phyloP scores from a whole-genome alignment of 2,329 filamentous ascomycete genomes.

The Ambrosiella xylebori region DNA sequence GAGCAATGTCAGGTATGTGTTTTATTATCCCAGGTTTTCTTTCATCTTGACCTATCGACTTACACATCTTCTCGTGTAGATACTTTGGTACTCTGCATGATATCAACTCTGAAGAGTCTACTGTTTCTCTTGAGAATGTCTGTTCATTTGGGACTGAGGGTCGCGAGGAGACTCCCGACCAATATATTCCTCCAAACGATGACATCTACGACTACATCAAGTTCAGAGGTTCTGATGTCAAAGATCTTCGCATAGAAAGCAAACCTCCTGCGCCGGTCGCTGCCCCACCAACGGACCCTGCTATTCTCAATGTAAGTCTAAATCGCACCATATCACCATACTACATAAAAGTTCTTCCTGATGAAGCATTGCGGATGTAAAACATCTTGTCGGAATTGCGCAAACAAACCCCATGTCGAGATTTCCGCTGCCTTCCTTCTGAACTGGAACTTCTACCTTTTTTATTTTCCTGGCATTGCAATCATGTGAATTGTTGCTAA shows the following conservation, averaged over 20 bases:
- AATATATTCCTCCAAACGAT: conserved; percentile 40
- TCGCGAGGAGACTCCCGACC: conserved; percentile 63
- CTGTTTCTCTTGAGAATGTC: conserved; percentile 93
- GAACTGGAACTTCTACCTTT: conserved; percentile 30
- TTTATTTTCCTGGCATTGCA: not conserved
- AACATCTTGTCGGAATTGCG: conserved; percentile 71
- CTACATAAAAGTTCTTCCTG: conserved; percentile 29
- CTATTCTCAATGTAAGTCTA: conserved; percentile 84
- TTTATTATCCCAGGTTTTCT: not conserved
- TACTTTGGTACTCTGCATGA: conserved; percentile 93
- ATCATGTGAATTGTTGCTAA: not conserved
- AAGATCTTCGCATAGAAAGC: conserved; percentile 86
- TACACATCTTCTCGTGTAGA: conserved; percentile 34
- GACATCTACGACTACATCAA: conserved; percentile 97
- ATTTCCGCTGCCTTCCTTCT: conserved; percentile 99
- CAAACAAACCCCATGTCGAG: conserved; percentile 79
- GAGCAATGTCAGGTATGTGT: conserved; percentile 79
- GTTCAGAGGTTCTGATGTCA: conserved; percentile 94
- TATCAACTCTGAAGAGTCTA: conserved; percentile 94
- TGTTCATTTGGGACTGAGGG: conserved; percentile 88
- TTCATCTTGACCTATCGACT: conserved; percentile 6
- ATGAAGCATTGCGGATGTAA: conserved; percentile 99
- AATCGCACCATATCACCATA: conserved; percentile 12
- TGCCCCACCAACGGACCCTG: conserved; percentile 77
- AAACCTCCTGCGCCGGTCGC: conserved; percentile 57